A percentile compares a stretch with the other conserved stretches of the same genome.
Conservation (phyloP, 768 basidiomycete species). For the Lactarius akahatsu region DNA sequence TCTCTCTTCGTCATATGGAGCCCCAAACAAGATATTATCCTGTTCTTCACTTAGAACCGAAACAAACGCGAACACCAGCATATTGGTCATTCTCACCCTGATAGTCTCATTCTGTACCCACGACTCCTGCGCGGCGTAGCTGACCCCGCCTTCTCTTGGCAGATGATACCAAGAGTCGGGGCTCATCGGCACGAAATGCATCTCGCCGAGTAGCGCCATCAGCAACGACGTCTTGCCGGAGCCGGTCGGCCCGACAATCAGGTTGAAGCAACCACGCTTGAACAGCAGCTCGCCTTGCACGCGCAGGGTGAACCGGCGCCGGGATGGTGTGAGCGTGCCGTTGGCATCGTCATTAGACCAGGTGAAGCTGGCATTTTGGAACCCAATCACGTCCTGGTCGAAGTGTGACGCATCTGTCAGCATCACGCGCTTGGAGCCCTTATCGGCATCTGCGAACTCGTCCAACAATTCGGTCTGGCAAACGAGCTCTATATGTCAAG, state of each 20-base stretch:
- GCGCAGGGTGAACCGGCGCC: conserved; percentile 49
- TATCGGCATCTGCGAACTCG: conserved; percentile 29
- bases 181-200: conserved; percentile 57
- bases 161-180: conserved; percentile 66
- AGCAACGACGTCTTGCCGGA: conserved; percentile 63
- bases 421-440: conserved; percentile 22
- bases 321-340: conserved; percentile 42
- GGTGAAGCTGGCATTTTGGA: conserved; percentile 52
- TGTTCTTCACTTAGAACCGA: conserved; percentile 16
- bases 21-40: conserved; percentile 54
- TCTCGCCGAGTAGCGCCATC: conserved; percentile 66
- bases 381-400: conserved; percentile 43
- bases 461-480: conserved; percentile 38
- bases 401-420: conserved; percentile 26
- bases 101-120: conserved; percentile 86
- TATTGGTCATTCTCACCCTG: conserved; percentile 38
- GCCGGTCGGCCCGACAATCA: conserved; percentile 59
- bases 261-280: conserved; percentile 51
- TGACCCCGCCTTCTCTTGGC: conserved; percentile 65
- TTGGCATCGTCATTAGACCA: conserved; percentile 47
- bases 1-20: conserved; percentile 44
- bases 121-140: conserved; percentile 81
- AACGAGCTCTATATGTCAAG: neutral
- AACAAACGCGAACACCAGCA: neutral
- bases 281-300: conserved; percentile 58